These are phyloP conservation scores for Hypomontagnella submonticulosa DNA, from an alignment of 495 filamentous ascomycete species.

Conservation along the genomic window DNA sequence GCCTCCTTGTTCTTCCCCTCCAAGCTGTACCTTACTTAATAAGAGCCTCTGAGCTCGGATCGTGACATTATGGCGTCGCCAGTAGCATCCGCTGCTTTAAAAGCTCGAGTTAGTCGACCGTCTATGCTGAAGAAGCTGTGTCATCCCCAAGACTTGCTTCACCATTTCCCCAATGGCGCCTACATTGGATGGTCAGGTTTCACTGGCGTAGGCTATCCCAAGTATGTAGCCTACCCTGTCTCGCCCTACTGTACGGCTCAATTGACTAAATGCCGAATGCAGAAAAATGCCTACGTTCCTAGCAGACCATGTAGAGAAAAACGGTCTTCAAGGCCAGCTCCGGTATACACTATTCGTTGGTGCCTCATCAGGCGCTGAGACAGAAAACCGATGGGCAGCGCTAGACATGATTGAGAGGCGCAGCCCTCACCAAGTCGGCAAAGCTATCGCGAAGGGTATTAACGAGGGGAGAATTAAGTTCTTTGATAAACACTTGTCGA, in stretches of 20 bases:
- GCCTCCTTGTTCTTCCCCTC: conserved; percentile 14
- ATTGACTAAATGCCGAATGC: conserved; percentile 33
- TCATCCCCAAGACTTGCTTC: conserved; percentile 80
- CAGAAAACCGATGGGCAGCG: conserved; percentile 88
- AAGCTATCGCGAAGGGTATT: conserved; percentile 90
- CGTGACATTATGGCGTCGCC: conserved; percentile 54
- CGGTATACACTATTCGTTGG: conserved; percentile 90
- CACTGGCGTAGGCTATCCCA: conserved; percentile 91
- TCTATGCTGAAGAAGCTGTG: conserved; percentile 83
- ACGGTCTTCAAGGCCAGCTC: conserved; percentile 82
- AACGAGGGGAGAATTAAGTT: conserved; percentile 90
- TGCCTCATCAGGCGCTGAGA: conserved; percentile 88
- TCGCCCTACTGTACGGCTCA: neutral
- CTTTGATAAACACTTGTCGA: conserved; percentile 92
- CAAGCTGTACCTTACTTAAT: neutral
- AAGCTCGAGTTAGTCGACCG: conserved; percentile 77
- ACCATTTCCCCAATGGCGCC: conserved; percentile 81
- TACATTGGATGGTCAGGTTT: conserved; percentile 94
- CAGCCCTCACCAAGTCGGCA: conserved; percentile 89
- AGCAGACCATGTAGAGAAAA: conserved; percentile 91
- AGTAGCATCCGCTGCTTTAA: conserved; percentile 77
- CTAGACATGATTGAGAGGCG: conserved; percentile 91
- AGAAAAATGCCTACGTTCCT: conserved; percentile 87
- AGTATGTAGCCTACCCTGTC: conserved; percentile 63
- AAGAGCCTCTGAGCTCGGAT: conserved; percentile 35